Evolutionary conservation across 352 stramenopile genomes (phyloP), one percentile per base, ranked within the genome.

Genomic region (Pilasporangium apinafurcum): DNA sequence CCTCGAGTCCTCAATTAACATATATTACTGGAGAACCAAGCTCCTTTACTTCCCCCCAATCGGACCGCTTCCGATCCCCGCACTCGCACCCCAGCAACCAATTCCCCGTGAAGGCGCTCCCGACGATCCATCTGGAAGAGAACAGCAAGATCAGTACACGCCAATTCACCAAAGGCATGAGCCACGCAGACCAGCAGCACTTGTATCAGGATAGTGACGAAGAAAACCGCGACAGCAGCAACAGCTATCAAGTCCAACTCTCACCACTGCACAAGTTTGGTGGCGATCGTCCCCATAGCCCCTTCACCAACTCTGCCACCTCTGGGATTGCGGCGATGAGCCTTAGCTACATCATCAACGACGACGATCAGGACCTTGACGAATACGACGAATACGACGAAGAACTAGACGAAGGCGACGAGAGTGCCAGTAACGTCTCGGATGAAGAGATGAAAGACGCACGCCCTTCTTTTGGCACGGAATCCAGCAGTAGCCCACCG

Each of bases 261-360:
- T n/a, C n/a, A n/a, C n/a, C n/a, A n/a, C n/a, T n/a, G n/a, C n/a
- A n/a, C n/a, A n/a, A n/a, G n/a, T n/a, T n/a, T n/a, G n/a, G n/a
- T n/a, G n/a, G n/a, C n/a, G n/a, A n/a, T n/a, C n/a, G n/a, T n/a
- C n/a, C 32, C 4, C 26, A 43, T 37, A 50, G 42, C 22, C 47
- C 48, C 4, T 60, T 51, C 35, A 41, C 59, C 21, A 45, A 50
- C 38, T n/a, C n/a, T n/a, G 61, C 59, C 35, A 68, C 75, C 28
- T 77, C 59, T 20, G 65, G 69, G 38, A 85, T 85, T 35, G 67
- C 73, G 13, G 76, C 77, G 51, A 90, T 90, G 78, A 86, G 78
- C 17, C 75, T 90, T 37, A 87, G 78, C 68, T 90, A 77, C 53
- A 90, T 90, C 59, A 81, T 87, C 39, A 83, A 90, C 58, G 48